Conservation (phyloP, 2,329 filamentous ascomycete species). For the Aspergillus brasiliensis region DNA sequence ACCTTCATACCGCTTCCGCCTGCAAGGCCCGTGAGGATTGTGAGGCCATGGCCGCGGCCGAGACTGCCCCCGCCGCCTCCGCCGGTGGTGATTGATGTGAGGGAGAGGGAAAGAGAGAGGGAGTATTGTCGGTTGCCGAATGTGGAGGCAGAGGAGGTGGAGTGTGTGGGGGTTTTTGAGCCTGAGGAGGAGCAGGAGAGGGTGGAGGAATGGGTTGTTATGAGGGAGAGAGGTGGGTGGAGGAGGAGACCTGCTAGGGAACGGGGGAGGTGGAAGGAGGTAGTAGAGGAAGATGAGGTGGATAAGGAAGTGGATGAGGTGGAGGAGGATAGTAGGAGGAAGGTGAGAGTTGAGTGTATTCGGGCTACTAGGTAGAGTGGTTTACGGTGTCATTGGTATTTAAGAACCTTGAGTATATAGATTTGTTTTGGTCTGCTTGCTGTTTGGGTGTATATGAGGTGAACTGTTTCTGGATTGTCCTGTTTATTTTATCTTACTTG, state of each 20-base stretch:
- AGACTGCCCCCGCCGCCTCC: neutral
- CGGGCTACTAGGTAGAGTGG: constrained; percentile 1
- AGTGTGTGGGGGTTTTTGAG: constrained; percentile 18
- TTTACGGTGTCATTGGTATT: too few relatives aligned
- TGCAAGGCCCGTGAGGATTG: neutral
- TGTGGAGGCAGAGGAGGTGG: constrained; percentile 2
- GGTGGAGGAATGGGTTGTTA: neutral
- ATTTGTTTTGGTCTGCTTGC: too few relatives aligned
- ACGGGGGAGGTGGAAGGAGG: neutral
- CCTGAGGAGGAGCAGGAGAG: constrained; percentile 5
- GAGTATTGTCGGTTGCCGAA: neutral
- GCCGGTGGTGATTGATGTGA: constrained; percentile 7
- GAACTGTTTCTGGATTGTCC: too few relatives aligned
- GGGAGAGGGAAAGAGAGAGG: neutral
- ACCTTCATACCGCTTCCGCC: constrained; percentile 6
- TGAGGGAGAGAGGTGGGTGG: constrained; percentile 1
- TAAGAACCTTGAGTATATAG: too few relatives aligned
- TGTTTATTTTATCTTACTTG: too few relatives aligned
- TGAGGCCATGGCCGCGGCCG: neutral
- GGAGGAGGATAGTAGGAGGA: neutral
- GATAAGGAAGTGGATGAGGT: constrained; percentile 1
- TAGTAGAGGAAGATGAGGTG: neutral
- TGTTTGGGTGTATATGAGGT: too few relatives aligned
- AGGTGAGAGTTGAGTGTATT: constrained; percentile 20
- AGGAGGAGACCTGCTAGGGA: neutral